Conservation (phyloP, 331 rosid species). For the Acacia concinna region DNA sequence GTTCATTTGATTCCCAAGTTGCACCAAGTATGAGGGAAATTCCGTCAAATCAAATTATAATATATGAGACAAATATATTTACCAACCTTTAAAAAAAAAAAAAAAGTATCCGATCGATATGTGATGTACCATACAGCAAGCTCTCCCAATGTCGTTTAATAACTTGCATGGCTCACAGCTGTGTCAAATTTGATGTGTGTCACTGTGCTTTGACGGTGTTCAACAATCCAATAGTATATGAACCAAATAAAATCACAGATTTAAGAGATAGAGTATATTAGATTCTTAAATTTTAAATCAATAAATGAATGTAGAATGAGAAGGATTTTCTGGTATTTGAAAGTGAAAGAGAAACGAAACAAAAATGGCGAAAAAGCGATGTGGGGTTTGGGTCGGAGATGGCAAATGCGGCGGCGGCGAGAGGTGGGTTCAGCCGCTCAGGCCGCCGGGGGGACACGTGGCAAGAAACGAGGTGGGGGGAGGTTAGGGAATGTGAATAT, state of each 20-base stretch:
- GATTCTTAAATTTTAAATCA: no score
- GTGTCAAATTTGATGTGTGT: no score
- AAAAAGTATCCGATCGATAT: no score
- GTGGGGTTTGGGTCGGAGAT: neutral
- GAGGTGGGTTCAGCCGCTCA: no score
- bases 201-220: no score
- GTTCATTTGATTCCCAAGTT: neutral
- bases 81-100: neutral
- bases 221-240: no score
- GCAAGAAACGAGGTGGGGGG: neutral
- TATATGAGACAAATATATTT: neutral
- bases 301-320: neutral
- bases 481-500: neutral
- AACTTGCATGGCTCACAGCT: no score
- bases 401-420: constrained; percentile 26
- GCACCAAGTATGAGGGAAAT: neutral
- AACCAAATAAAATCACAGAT: no score
- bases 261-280: no score
- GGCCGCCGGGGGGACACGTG: no score
- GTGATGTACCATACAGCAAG: no score
- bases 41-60: neutral
- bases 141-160: no score
- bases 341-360: neutral
- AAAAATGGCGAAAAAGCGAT: neutral
- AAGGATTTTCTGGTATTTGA: neutral